Base-by-base conservation (phyloP, 2,329 filamentous ascomycete genomes). In the Penicillium sp. region DNA sequence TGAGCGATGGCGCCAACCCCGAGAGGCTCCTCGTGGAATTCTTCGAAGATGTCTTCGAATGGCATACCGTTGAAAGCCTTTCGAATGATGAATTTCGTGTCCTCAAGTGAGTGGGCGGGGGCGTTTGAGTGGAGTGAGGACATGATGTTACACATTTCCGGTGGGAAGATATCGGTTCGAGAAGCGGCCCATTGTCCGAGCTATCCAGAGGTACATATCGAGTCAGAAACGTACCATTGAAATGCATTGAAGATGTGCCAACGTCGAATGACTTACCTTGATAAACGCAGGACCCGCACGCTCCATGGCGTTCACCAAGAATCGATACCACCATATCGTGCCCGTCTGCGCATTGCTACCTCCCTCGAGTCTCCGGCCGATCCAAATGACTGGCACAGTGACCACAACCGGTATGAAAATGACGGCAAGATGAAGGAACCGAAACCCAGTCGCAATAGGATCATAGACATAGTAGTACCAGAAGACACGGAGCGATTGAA, bases 111-210 rank as follows among this genome's bases (percentile, higher is more conserved):
- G 77, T 99, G 95, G 1, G 95, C 93, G 0, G 94, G 93, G 0
- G 95, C 94, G 74, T 98, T 88, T 1, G 95, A 97, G 78, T 99
- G 95, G 49, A 99, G 84, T 63, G 93, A 91, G 1, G 93, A 96
- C 94, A 99, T 95, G 74, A 93, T 88, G 46, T 86, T 86, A 79
- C 95, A 99, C 85, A 99, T 87, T 76, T 97, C 89, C 25, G 85
- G 90, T 1, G 95, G 95, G 74, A 99, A 99, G 72, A 99, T 97
- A 77, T 99, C 95, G 45, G 93, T 91, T 74, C 95, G 85, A 5
- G 95, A 98, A 3, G 95, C 95, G 19, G 95, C 95, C 95, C 95
- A 99, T 87, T 99, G 95, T 16, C 95, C 95, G 57, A 99, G 86
- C 88, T 93, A 69, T 43, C 59, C 5, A 46, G 48, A 6, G 13